phyloP scores from a whole-genome alignment of 2,329 filamentous ascomycete genomes.

The Arthrobotrys sinensis region DNA sequence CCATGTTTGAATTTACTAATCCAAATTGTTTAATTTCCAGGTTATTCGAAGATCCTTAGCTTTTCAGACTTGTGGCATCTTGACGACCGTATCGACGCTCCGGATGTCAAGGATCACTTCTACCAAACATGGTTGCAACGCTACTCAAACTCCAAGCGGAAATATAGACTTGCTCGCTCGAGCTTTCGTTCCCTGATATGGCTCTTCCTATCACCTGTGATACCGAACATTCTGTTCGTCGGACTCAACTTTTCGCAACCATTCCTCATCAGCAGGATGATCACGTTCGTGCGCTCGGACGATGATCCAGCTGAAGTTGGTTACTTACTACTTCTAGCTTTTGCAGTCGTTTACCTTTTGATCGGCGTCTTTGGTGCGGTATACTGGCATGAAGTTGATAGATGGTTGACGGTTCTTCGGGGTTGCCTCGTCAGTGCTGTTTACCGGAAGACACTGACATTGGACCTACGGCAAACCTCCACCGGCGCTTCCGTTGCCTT shows the following conservation, averaged over 20 bases:
- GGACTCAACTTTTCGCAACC: slow-evolving; percentile 66
- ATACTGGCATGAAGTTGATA: slow-evolving; percentile 64
- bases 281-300: slow-evolving; percentile 58
- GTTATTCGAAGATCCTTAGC: slow-evolving; percentile 44
- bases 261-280: slow-evolving; percentile 65
- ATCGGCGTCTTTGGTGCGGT: slow-evolving; percentile 61
- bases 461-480: slow-evolving; percentile 66
- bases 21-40: slow-evolving; percentile 7
- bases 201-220: slow-evolving; percentile 51
- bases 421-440: slow-evolving; percentile 66
- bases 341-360: slow-evolving; percentile 43
- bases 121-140: slow-evolving; percentile 43
- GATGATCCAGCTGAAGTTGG: slow-evolving; percentile 49
- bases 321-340: slow-evolving; percentile 42
- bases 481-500: slow-evolving; percentile 69
- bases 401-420: slow-evolving; percentile 65
- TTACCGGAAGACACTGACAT: slow-evolving; percentile 66
- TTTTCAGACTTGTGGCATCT: slow-evolving; percentile 54
- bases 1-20: background rate
- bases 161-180: slow-evolving; percentile 43
- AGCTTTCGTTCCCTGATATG: slow-evolving; percentile 51
- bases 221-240: slow-evolving; percentile 64
- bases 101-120: slow-evolving; percentile 42
- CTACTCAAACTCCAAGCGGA: slow-evolving; percentile 39
- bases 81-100: slow-evolving; percentile 38